Evolutionary conservation across 2,329 filamentous ascomycete species (phyloP).

Genomic region (Aspergillus aculeatinus): DNA sequence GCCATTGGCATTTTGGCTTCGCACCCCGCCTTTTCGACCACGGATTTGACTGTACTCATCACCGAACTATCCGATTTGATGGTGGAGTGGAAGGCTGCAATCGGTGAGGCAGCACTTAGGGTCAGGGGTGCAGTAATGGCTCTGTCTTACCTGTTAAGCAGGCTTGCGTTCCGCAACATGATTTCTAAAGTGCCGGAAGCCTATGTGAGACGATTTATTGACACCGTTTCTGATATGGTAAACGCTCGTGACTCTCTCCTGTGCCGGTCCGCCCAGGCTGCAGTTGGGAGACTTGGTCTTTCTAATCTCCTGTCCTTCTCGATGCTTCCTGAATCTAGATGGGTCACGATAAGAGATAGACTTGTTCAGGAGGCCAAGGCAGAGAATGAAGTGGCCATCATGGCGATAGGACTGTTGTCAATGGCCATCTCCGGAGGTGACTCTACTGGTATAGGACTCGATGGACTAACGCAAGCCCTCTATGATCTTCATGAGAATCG

Average conservation of each 20-base stretch:
- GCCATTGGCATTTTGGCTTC: constrained; percentile 75
- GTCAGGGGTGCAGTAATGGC: constrained; percentile 62
- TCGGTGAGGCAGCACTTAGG: constrained; percentile 60
- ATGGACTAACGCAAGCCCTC: constrained; percentile 64
- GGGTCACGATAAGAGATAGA: constrained; percentile 58
- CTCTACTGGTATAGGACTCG: constrained; percentile 32
- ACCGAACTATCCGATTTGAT: constrained; percentile 49
- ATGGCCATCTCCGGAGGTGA: constrained; percentile 48
- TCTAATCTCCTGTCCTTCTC: constrained; percentile 52
- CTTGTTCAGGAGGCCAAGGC: constrained; percentile 70
- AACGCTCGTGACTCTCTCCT: constrained; percentile 56
- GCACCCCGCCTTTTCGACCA: constrained; percentile 50
- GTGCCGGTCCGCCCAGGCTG: constrained; percentile 57
- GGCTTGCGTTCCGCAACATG: constrained; percentile 52
- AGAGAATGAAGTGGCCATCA: constrained; percentile 77
- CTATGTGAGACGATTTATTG: constrained; percentile 45
- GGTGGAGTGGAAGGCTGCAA: constrained; percentile 56
- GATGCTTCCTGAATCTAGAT: constrained; percentile 27
- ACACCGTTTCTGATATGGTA: constrained; percentile 53
- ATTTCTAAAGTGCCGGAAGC: constrained; percentile 32
- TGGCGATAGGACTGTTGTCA: constrained; percentile 74
- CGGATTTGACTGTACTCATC: constrained; percentile 46
- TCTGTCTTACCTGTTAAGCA: constrained; percentile 58
- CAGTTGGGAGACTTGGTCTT: constrained; percentile 62
- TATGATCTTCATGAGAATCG: constrained; percentile 80